These are phyloP conservation scores for Neonectria faginata DNA, from an alignment of 2,329 filamentous ascomycete species.

Conservation along the genomic window DNA sequence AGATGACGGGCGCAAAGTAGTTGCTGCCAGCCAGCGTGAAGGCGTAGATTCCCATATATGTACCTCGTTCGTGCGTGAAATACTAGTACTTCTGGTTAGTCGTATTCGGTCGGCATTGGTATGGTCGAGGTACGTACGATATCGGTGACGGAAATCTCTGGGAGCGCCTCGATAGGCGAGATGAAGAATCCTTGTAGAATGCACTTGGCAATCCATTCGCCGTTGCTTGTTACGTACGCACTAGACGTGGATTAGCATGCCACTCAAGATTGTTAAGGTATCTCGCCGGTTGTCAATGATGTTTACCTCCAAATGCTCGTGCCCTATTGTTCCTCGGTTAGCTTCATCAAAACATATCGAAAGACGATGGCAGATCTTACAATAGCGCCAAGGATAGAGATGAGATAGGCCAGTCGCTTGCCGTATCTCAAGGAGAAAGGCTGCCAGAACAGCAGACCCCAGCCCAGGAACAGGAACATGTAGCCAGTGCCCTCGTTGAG, in stretches of 20 bases:
- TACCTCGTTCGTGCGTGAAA: constrained; percentile 57
- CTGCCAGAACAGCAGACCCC: constrained; percentile 60
- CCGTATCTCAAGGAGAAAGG: constrained; percentile 60
- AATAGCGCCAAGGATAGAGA: constrained; percentile 50
- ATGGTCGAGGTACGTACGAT: constrained; percentile 41
- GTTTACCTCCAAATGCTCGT: constrained; percentile 43
- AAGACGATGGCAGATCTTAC: constrained; percentile 28
- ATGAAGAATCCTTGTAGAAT: constrained; percentile 58
- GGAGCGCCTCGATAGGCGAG: constrained; percentile 59
- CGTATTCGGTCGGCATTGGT: accelerated
- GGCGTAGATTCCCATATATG: constrained; percentile 57
- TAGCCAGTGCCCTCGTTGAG: constrained; percentile 56
- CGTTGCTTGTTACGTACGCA: constrained; percentile 53
- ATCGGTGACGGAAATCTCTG: constrained; percentile 58
- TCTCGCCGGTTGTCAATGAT: accelerated
- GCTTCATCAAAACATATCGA: neutral
- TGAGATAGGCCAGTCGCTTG: constrained; percentile 54
- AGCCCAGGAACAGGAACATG: constrained; percentile 60
- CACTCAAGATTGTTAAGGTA: neutral
- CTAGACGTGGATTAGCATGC: constrained; percentile 16
- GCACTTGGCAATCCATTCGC: constrained; percentile 59
- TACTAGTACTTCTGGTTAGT: constrained; percentile 31
- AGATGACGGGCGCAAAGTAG: constrained; percentile 59
- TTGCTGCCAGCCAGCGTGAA: constrained; percentile 55
- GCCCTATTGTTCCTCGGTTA: constrained; percentile 20